phyloP scores from a whole-genome alignment of 768 basidiomycete genomes.

The Psilocybe subaeruginosa region DNA sequence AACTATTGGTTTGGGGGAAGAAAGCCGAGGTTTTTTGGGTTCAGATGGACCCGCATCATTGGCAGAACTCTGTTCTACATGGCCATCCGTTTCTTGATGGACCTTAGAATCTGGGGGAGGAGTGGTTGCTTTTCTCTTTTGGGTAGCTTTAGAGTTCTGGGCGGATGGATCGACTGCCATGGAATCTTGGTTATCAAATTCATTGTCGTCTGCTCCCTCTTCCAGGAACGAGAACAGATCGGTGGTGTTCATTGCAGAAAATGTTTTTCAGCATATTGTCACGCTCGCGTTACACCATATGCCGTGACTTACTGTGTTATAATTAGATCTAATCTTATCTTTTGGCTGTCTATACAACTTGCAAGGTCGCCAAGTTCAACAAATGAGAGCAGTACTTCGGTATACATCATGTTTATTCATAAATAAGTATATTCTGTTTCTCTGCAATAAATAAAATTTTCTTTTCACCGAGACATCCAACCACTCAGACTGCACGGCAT shows the following conservation, averaged over 20 bases:
- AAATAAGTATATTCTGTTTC: neutral
- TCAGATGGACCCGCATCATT: conserved; percentile 39
- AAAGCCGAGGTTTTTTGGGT: conserved; percentile 62
- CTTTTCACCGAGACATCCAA: neutral
- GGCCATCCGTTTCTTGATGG: conserved; percentile 23
- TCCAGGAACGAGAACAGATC: conserved; percentile 77
- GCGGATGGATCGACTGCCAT: conserved; percentile 26
- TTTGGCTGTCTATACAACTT: too few relatives aligned
- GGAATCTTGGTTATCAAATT: conserved; percentile 33
- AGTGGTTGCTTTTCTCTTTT: conserved; percentile 48
- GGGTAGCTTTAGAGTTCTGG: conserved; percentile 21
- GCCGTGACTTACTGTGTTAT: neutral
- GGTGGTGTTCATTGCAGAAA: conserved; percentile 43
- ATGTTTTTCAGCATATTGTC: conserved; percentile 19
- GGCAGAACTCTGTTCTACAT: conserved; percentile 28
- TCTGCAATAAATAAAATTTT: neutral
- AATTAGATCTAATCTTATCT: conserved; percentile 1
- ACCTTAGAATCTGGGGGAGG: conserved; percentile 19
- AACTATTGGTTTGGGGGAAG: conserved; percentile 72
- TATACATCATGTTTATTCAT: too few relatives aligned
- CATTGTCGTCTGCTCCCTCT: conserved; percentile 38
- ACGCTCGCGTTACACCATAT: conserved; percentile 21
- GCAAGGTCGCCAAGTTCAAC: too few relatives aligned
- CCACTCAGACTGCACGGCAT: too few relatives aligned
- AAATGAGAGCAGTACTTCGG: too few relatives aligned